Evolutionary conservation across 768 basidiomycete genomes (phyloP).

Genomic region (Amyloporia xantha): DNA sequence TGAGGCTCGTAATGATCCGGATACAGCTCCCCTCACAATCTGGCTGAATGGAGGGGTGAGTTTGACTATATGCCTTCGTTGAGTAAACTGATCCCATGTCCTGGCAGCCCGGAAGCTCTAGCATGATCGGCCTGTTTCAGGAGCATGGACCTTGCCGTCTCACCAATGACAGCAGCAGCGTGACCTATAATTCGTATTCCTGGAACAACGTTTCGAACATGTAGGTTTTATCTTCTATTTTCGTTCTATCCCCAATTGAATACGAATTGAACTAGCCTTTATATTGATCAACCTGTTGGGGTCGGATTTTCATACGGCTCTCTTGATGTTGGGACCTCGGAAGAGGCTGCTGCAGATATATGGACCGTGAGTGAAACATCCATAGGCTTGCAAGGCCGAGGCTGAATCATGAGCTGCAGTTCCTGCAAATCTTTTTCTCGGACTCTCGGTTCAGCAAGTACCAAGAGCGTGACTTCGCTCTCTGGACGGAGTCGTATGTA

Average conservation of each 20-base stretch:
- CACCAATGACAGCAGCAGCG: slow-evolving; percentile 43
- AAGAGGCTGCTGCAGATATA: slow-evolving; percentile 47
- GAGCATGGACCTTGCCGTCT: slow-evolving; percentile 40
- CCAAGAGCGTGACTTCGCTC: slow-evolving; percentile 38
- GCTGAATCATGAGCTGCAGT: slow-evolving; percentile 15
- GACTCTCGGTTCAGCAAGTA: slow-evolving; percentile 49
- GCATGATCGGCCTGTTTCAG: slow-evolving; percentile 33
- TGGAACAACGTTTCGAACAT: slow-evolving; percentile 56
- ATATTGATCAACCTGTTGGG: slow-evolving; percentile 58
- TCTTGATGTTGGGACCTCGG: slow-evolving; percentile 42
- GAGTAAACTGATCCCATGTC: too few relatives aligned
- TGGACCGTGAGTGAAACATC: slow-evolving; percentile 33
- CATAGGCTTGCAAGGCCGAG: background rate
- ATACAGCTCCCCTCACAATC: slow-evolving; percentile 53
- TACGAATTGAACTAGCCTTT: slow-evolving; percentile 27
- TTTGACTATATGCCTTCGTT: background rate
- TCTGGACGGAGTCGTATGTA: slow-evolving; percentile 57
- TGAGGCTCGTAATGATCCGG: slow-evolving; percentile 52
- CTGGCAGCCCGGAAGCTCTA: slow-evolving; percentile 31
- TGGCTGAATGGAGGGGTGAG: slow-evolving; percentile 57
- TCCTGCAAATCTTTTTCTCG: slow-evolving; percentile 56
- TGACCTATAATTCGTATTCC: slow-evolving; percentile 45
- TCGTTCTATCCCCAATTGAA: background rate
- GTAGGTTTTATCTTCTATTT: slow-evolving; percentile 9
- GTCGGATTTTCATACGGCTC: slow-evolving; percentile 58